Evolutionary conservation across 148 eudicot genomes (phyloP).

Genomic region (Amaranthus hypochondriacus): DNA sequence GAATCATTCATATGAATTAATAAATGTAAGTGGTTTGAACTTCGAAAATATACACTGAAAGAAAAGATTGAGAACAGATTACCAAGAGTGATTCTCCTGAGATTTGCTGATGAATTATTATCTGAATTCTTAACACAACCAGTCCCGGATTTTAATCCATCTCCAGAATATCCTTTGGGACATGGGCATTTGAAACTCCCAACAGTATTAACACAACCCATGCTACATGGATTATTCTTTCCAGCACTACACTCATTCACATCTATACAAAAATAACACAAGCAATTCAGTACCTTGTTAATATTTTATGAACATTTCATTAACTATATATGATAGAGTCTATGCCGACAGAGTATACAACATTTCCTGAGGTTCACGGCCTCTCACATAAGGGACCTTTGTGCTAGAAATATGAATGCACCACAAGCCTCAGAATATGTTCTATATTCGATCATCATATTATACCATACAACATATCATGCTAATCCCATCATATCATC

Average conservation of each 20-base stretch:
- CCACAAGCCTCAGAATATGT: too few species aligned
- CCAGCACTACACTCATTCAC: slow-evolving; percentile 31
- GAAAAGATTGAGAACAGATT: neutral
- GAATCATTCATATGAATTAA: neutral
- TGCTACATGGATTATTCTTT: slow-evolving; percentile 26
- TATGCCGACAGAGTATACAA: neutral
- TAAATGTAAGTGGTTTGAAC: neutral
- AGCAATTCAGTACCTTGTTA: too few species aligned
- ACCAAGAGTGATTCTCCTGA: slow-evolving; percentile 20
- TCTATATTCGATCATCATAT: too few species aligned
- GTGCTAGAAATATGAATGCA: too few species aligned
- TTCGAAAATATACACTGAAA: too few species aligned
- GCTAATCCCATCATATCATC: too few species aligned
- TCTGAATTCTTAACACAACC: slow-evolving; percentile 10
- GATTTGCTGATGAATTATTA: neutral
- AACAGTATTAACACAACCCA: slow-evolving; percentile 25
- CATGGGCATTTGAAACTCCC: slow-evolving; percentile 31
- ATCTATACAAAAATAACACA: slow-evolving; percentile 10
- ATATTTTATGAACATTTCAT: too few species aligned
- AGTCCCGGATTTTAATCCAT: slow-evolving; percentile 25
- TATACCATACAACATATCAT: too few species aligned
- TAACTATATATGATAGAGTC: neutral
- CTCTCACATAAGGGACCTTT: neutral
- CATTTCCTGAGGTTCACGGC: neutral
- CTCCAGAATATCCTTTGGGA: slow-evolving; percentile 22